Conservation (phyloP, 768 basidiomycete species). For the Boletus sp. region DNA sequence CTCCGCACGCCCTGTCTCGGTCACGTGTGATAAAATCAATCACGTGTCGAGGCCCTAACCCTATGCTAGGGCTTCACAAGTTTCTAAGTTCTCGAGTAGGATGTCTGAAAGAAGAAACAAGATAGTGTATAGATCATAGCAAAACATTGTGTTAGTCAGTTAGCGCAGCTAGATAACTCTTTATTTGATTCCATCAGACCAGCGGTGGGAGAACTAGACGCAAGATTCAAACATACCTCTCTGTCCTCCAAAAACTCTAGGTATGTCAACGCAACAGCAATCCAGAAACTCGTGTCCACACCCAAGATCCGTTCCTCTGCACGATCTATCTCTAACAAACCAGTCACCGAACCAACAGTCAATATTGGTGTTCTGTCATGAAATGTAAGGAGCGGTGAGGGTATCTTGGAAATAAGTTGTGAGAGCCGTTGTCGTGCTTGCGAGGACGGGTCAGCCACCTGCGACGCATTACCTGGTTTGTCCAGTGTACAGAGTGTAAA, state of each 20-base stretch:
- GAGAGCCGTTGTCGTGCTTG: constrained; percentile 21
- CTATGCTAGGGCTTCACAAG: constrained; percentile 1
- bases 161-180: constrained; percentile 58
- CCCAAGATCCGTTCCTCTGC: constrained; percentile 56
- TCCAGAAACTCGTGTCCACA: constrained; percentile 75
- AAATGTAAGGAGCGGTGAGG: constrained; percentile 58
- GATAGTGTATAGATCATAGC: constrained; percentile 8
- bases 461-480: constrained; percentile 13
- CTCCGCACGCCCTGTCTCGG: constrained; percentile 18
- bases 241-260: constrained; percentile 74
- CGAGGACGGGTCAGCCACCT: constrained; percentile 19
- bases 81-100: no score
- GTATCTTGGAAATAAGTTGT: constrained; percentile 25
- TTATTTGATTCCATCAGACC: constrained; percentile 2
- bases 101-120: not conserved
- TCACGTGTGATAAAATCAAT: constrained; percentile 30
- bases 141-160: constrained; percentile 34
- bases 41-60: constrained; percentile 19
- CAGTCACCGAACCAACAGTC: constrained; percentile 54
- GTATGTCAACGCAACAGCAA: constrained; percentile 70
- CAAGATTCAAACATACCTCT: constrained; percentile 50
- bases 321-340: constrained; percentile 60
- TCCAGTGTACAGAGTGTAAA: constrained; percentile 46
- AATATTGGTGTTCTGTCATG: constrained; percentile 70
- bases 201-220: not conserved